phyloP scores from a whole-genome alignment of 2,329 filamentous ascomycete species.

The Aspergillus ochraceus region DNA sequence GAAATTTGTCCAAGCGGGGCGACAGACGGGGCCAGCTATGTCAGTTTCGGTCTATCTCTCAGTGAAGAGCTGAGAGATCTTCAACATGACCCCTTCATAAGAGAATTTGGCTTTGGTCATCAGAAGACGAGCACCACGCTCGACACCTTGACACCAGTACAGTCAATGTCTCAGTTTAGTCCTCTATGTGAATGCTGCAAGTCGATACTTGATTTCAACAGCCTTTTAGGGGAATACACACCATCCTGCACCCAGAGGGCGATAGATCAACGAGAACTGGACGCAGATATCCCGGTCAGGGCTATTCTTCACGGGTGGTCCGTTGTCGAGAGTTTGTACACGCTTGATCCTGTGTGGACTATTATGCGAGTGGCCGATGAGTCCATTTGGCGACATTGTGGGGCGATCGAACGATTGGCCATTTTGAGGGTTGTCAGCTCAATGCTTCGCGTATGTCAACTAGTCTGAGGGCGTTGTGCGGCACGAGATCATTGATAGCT shows the following conservation, averaged over 20 bases:
- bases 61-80: too few relatives aligned
- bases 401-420: conserved; percentile 3
- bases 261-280: conserved; percentile 6
- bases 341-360: conserved; percentile 8
- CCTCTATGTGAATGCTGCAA: conserved; percentile 3
- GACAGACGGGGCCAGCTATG: too few relatives aligned
- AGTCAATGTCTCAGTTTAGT: not conserved
- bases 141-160: not conserved
- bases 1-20: too few relatives aligned
- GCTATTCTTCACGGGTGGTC: conserved; percentile 12
- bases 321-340: conserved; percentile 2
- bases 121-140: not conserved
- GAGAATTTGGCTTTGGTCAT: not conserved
- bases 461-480: too few relatives aligned
- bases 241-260: not conserved
- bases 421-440: conserved; percentile 7
- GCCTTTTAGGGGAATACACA: conserved; percentile 6
- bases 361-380: conserved; percentile 11
- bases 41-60: too few relatives aligned
- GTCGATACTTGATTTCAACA: conserved; percentile 10
- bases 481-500: too few relatives aligned
- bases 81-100: too few relatives aligned
- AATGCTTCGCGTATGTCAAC: conserved; percentile 9
- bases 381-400: conserved; percentile 10
- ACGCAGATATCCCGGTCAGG: conserved; percentile 11